Evolutionary conservation across 2,329 filamentous ascomycete genomes (phyloP).

Genomic region (Diaporthe destruens): DNA sequence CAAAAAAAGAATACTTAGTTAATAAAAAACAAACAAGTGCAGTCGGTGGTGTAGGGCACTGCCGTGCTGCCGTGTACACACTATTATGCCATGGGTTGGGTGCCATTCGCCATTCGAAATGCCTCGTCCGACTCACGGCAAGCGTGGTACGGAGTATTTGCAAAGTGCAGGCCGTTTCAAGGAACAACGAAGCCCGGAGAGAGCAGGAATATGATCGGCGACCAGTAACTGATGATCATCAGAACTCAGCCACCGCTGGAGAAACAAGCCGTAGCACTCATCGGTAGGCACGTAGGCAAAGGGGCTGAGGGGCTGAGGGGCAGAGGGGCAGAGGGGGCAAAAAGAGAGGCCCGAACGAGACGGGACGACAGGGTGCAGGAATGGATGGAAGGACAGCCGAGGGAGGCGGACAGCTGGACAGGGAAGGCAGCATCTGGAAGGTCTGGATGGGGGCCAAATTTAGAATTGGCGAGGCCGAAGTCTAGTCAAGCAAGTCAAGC

Average conservation of each 20-base stretch:
- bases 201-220: conserved; percentile 12
- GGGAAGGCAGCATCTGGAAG: conserved; percentile 4
- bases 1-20: conserved; percentile 23
- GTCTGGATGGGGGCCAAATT: conserved; percentile 31
- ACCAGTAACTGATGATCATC: conserved; percentile 3
- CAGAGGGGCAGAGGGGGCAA: conserved; percentile 3
- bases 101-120: background rate
- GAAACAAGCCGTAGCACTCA: background rate
- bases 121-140: background rate
- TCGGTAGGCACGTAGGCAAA: conserved; percentile 9
- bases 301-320: conserved; percentile 14
- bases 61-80: too few species aligned
- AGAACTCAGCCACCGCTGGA: conserved; percentile 15
- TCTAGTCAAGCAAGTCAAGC: conserved; percentile 23
- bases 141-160: conserved; percentile 12
- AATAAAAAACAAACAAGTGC: background rate
- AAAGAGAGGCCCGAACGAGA: conserved; percentile 4
- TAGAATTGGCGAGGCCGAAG: conserved; percentile 35
- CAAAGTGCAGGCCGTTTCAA: conserved; percentile 14
- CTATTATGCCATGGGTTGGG: background rate
- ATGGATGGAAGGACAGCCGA: conserved; percentile 25
- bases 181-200: background rate
- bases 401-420: conserved; percentile 1
- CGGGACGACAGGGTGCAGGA: conserved; percentile 11
- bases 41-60: too few species aligned